Percentiles rank a stretch among this genome's conserved stretches.
Conservation (phyloP, 2,329 filamentous ascomycete genomes). For the Allantophomopsis lycopodina region DNA sequence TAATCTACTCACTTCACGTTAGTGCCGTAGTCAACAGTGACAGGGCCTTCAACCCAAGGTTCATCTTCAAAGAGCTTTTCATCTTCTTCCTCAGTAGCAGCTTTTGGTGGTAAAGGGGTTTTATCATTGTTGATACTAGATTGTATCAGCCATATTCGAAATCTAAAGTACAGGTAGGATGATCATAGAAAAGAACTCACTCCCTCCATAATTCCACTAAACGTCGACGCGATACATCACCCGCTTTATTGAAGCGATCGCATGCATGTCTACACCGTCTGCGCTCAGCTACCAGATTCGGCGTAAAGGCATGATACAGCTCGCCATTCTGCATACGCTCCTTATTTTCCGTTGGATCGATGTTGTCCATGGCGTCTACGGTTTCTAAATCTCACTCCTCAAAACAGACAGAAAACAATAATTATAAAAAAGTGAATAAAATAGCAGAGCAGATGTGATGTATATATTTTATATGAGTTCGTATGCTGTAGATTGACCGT, state of each 20-base stretch:
- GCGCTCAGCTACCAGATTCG: constrained; percentile 49
- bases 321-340: constrained; percentile 51
- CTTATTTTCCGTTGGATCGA: constrained; percentile 32
- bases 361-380: constrained; percentile 4
- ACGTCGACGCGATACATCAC: not conserved
- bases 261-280: constrained; percentile 48
- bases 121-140: constrained; percentile 52
- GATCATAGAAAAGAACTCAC: too few species aligned
- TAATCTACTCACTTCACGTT: constrained; percentile 41
- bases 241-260: constrained; percentile 47
- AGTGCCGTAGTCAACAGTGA: constrained; percentile 65
- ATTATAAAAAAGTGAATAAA: too few species aligned
- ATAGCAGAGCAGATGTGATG: too few species aligned
- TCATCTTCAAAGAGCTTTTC: constrained; percentile 47
- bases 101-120: constrained; percentile 45
- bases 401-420: too few species aligned
- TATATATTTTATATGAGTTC: too few species aligned
- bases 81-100: constrained; percentile 45
- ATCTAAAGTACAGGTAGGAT: too few species aligned
- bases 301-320: constrained; percentile 61
- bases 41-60: constrained; percentile 56
- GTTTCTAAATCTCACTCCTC: too few species aligned
- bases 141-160: too few species aligned
- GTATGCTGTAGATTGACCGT: too few species aligned
- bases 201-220: too few species aligned